Percentiles rank a stretch among this genome's conserved stretches.
These are phyloP conservation scores for Xylaria nigripes DNA, from an alignment of 495 filamentous ascomycete genomes.

Conservation along the genomic window DNA sequence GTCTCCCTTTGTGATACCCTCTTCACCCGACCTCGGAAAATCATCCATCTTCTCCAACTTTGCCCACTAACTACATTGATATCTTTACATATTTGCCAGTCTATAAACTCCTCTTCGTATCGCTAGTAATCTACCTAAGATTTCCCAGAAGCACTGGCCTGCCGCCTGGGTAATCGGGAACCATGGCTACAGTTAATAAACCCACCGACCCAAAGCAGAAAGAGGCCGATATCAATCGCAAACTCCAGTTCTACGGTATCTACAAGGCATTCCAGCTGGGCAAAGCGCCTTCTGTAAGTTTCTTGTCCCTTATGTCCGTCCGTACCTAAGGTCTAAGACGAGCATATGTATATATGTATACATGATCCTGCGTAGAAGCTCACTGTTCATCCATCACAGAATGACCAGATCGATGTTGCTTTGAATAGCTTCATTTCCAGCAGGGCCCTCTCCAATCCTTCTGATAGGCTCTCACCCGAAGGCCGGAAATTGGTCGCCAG, in stretches of 20 bases:
- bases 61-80: not conserved
- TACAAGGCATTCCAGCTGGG: slow-evolving; percentile 77
- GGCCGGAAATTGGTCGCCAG: slow-evolving; percentile 71
- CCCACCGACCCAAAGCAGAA: slow-evolving; percentile 55
- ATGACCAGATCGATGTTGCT: slow-evolving; percentile 92
- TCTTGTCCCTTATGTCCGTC: not conserved
- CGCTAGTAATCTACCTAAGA: not conserved
- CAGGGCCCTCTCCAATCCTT: slow-evolving; percentile 58
- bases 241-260: slow-evolving; percentile 94
- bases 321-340: not conserved
- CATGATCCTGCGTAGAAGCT: slow-evolving; percentile 2
- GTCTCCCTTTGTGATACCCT: slow-evolving; percentile 7
- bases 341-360: not conserved
- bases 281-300: slow-evolving; percentile 82
- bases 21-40: too few relatives aligned
- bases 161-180: not conserved
- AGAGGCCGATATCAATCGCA: slow-evolving; percentile 72
- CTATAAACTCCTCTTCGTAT: not conserved
- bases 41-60: not conserved
- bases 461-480: slow-evolving; percentile 70
- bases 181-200: slow-evolving; percentile 49
- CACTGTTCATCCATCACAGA: slow-evolving; percentile 38
- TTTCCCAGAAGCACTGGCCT: not conserved
- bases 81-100: not conserved
- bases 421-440: slow-evolving; percentile 74